Conservation (phyloP, 768 basidiomycete species). For the Trametes cubensis region DNA sequence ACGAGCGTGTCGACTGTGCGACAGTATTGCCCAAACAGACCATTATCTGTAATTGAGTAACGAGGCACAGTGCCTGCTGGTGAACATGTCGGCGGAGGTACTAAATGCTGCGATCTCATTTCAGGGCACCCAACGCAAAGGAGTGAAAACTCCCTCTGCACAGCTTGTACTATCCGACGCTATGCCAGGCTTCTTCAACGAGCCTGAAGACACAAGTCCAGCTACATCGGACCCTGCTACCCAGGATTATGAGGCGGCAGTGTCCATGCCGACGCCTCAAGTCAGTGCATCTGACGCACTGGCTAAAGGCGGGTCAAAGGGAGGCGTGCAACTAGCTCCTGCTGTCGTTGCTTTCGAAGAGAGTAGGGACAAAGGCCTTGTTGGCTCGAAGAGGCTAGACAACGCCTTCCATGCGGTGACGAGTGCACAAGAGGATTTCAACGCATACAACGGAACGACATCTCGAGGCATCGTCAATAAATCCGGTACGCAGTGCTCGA, state of each 20-base stretch:
- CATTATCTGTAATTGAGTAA: no score
- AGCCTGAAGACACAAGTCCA: constrained; percentile 3
- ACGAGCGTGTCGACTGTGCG: no score
- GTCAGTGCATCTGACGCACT: neutral
- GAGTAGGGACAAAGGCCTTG: neutral
- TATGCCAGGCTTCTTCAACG: constrained; percentile 9
- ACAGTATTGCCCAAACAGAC: no score
- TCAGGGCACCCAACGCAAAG: no score
- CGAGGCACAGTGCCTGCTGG: no score
- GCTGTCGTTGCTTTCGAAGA: neutral
- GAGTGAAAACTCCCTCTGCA: no score
- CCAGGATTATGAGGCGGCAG: neutral
- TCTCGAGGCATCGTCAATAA: constrained; percentile 1
- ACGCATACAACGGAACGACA: constrained; percentile 1
- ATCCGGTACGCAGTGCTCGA: constrained; percentile 1
- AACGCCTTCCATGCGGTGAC: neutral
- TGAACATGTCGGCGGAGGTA: no score
- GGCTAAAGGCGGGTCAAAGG: neutral
- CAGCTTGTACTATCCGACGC: no score
- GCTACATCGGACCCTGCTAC: no score
- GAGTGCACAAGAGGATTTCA: neutral
- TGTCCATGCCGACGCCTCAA: neutral
- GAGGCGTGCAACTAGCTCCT: neutral
- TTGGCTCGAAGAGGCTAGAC: neutral
- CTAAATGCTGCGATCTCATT: no score